phyloP scores from a whole-genome alignment of 2,329 filamentous ascomycete species.

The Cryphonectria radicalis region DNA sequence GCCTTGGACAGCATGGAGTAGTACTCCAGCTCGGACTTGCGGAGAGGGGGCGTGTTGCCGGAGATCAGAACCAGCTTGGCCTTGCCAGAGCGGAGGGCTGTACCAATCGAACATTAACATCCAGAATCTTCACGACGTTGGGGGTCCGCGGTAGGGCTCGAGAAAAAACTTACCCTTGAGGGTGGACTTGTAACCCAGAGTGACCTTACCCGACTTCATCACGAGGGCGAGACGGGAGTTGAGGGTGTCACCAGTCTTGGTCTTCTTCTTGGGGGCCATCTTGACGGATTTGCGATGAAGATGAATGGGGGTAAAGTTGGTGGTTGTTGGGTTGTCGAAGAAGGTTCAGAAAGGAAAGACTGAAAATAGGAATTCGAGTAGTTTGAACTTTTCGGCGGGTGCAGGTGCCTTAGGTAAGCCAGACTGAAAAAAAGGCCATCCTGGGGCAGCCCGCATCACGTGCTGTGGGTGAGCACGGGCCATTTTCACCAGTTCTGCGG shows the following conservation, averaged over 20 bases:
- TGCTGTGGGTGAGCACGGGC: constrained; percentile 15
- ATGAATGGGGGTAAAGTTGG: constrained; percentile 20
- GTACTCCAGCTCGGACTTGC: constrained; percentile 97
- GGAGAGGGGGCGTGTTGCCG: constrained; percentile 95
- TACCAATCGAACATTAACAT: constrained; percentile 59
- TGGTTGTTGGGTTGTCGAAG: constrained; percentile 30
- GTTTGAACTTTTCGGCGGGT: constrained; percentile 23
- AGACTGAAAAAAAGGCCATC: neutral
- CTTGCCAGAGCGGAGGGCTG: constrained; percentile 91
- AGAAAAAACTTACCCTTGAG: constrained; percentile 36
- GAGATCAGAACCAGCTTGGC: constrained; percentile 93
- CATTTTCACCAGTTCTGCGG: constrained; percentile 19
- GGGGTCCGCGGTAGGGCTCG: neutral
- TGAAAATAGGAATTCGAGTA: constrained; percentile 5
- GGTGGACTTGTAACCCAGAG: constrained; percentile 86
- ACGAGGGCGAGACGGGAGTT: constrained; percentile 65
- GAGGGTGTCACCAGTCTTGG: constrained; percentile 80
- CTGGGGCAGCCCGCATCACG: constrained; percentile 27
- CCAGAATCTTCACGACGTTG: neutral
- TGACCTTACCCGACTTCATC: constrained; percentile 76
- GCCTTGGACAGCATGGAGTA: constrained; percentile 93
- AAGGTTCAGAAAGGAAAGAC: neutral
- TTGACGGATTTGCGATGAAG: constrained; percentile 49
- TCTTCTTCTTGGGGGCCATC: constrained; percentile 76
- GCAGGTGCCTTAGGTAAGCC: constrained; percentile 9